Conservation (phyloP, 2,329 filamentous ascomycete genomes). For the Rachicladosporium sp. region DNA sequence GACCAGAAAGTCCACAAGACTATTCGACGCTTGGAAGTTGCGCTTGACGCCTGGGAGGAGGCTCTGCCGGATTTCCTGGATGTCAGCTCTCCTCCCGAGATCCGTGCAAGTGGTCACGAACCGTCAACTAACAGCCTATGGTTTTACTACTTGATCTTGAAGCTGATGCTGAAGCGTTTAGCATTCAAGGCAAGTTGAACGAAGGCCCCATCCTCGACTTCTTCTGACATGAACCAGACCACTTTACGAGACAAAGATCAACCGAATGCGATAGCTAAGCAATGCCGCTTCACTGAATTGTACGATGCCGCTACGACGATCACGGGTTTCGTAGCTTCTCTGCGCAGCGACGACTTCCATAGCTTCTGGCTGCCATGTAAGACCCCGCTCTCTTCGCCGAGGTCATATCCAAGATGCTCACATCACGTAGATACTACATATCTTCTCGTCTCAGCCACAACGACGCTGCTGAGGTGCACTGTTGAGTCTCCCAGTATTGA, state of each 20-base stretch:
- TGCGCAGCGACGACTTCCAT: slow-evolving; percentile 35
- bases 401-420: not conserved
- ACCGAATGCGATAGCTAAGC: slow-evolving; percentile 13
- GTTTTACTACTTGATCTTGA: slow-evolving; percentile 28
- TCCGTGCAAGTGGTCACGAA: slow-evolving; percentile 1
- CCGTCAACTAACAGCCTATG: slow-evolving; percentile 23
- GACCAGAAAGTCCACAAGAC: slow-evolving; percentile 17
- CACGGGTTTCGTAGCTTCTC: slow-evolving; percentile 36
- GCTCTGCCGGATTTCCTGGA: slow-evolving; percentile 23
- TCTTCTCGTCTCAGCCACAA: slow-evolving; percentile 44
- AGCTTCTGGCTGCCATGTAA: slow-evolving; percentile 38
- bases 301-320: slow-evolving; percentile 38
- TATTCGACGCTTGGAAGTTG: slow-evolving; percentile 22
- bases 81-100: not conserved
- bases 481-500: slow-evolving; percentile 38
- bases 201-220: not conserved
- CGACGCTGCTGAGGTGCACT: slow-evolving; percentile 38
- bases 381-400: not conserved
- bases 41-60: slow-evolving; percentile 23
- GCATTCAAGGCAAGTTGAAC: slow-evolving; percentile 8
- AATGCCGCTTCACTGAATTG: slow-evolving; percentile 30
- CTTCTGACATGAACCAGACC: not conserved
- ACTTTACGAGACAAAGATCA: not conserved
- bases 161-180: slow-evolving; percentile 23
- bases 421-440: slow-evolving; percentile 33